phyloP scores from a whole-genome alignment of 2,329 filamentous ascomycete genomes.

The Verticillium isaacii region DNA sequence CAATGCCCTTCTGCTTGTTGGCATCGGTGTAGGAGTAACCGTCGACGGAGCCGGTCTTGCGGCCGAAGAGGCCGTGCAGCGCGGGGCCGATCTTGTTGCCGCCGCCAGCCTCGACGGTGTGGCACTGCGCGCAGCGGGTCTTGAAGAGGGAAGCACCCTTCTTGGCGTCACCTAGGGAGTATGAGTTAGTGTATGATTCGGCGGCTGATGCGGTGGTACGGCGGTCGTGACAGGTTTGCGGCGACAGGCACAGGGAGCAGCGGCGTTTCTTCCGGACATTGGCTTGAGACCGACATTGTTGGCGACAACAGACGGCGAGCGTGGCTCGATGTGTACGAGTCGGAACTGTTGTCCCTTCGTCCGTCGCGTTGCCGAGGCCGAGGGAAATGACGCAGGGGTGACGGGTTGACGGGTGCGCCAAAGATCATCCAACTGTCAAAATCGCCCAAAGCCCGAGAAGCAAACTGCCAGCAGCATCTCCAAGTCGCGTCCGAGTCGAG shows the following conservation, averaged over 20 bases:
- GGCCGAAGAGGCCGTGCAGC: slow-evolving; percentile 95
- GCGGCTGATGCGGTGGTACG: not conserved
- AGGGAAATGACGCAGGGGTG: slow-evolving; percentile 28
- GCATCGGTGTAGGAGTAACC: slow-evolving; percentile 98
- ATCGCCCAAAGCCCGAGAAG: not conserved
- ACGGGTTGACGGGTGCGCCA: not conserved
- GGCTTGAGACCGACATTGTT: not conserved
- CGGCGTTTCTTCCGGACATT: not conserved
- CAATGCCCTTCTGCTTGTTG: slow-evolving; percentile 96
- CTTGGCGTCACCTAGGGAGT: slow-evolving; percentile 70
- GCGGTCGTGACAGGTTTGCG: not conserved
- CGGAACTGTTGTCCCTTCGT: not conserved
- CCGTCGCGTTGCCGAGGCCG: slow-evolving; percentile 6
- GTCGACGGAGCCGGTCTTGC: slow-evolving; percentile 85
- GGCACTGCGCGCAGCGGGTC: slow-evolving; percentile 97
- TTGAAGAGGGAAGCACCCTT: slow-evolving; percentile 99
- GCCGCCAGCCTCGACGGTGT: slow-evolving; percentile 86
- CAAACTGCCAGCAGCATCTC: not conserved
- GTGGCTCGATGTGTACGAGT: not conserved
- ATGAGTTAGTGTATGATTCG: not conserved
- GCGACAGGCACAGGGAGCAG: not conserved
- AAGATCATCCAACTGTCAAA: not conserved
- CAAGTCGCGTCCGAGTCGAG: not conserved
- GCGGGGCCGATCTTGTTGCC: slow-evolving; percentile 98
- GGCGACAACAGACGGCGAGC: not conserved